Conservation (phyloP, 257 asterid genomes). For the Voacanga thouarsii region DNA sequence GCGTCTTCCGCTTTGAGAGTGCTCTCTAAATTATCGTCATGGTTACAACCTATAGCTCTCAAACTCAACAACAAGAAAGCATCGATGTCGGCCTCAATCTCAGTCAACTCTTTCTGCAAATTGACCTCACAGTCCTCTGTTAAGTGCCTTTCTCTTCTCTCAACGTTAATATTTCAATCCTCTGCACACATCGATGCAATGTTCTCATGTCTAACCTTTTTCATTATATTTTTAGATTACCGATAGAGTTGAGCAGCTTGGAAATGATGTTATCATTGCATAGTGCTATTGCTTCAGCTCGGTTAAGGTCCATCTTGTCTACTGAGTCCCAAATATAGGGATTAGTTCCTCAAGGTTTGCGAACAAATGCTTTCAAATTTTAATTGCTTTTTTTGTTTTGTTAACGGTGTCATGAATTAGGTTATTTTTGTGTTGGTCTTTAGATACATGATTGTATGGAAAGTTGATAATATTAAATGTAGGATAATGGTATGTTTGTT, state of each 20-base stretch:
- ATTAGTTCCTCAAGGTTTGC: conserved; percentile 55
- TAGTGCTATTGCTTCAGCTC: conserved; percentile 56
- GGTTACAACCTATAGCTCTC: conserved; percentile 27
- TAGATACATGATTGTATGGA: too few species aligned
- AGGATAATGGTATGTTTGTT: too few species aligned
- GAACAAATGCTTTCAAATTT: conserved; percentile 1
- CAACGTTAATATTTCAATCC: too few species aligned
- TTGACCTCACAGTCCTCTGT: conserved; percentile 27
- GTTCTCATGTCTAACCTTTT: too few species aligned
- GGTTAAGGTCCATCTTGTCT: conserved; percentile 48
- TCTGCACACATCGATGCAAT: too few species aligned
- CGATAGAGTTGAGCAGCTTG: conserved; percentile 57
- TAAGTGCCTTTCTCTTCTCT: too few species aligned
- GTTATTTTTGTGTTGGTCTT: neutral
- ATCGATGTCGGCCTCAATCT: neutral
- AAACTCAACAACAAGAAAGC: too few species aligned
- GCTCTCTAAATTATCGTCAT: conserved; percentile 38
- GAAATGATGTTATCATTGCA: conserved; percentile 65
- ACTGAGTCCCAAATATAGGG: conserved; percentile 49
- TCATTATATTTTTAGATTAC: too few species aligned
- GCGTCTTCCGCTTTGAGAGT: conserved; percentile 33
- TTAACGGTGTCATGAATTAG: neutral
- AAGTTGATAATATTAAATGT: too few species aligned
- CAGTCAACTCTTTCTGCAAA: conserved; percentile 23
- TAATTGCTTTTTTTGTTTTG: neutral